A percentile compares a stretch with the other conserved stretches of the same genome.
Evolutionary conservation across 306 rosid species (phyloP).

Genomic region (Dalbergia cochinchinensis): DNA sequence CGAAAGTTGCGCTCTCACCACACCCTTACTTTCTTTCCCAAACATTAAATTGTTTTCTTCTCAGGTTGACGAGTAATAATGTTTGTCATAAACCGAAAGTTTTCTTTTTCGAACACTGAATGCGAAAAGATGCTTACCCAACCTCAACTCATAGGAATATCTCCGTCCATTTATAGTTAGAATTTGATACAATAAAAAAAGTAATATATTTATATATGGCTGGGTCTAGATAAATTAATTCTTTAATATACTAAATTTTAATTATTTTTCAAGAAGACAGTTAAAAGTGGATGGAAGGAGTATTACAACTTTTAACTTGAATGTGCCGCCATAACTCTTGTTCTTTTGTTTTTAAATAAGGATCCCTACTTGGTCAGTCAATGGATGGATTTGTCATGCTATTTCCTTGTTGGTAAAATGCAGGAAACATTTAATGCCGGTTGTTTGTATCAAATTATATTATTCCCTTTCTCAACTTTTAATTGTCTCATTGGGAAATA

Average conservation of each 20-base stretch:
- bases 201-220: no score
- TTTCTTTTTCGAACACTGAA: neutral
- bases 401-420: neutral
- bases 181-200: no score
- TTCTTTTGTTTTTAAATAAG: neutral
- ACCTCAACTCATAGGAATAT: neutral
- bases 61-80: neutral
- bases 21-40: neutral
- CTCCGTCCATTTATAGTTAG: no score
- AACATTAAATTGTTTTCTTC: neutral
- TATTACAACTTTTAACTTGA: slow-evolving; percentile 34
- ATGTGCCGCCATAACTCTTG: slow-evolving; percentile 8
- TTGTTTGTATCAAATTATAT: neutral
- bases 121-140: slow-evolving; percentile 14
- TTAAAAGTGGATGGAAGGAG: no score
- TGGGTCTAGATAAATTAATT: no score
- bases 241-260: no score
- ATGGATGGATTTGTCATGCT: no score
- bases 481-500: no score
- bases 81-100: neutral
- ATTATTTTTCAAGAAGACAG: no score
- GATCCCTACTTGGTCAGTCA: slow-evolving; percentile 13
- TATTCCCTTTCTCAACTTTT: no score
- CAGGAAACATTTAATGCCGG: neutral
- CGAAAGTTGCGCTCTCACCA: slow-evolving; percentile 42